These are phyloP conservation scores for Pseudogymnoascus sp. DNA, from an alignment of 2,329 filamentous ascomycete species.

Conservation along the genomic window DNA sequence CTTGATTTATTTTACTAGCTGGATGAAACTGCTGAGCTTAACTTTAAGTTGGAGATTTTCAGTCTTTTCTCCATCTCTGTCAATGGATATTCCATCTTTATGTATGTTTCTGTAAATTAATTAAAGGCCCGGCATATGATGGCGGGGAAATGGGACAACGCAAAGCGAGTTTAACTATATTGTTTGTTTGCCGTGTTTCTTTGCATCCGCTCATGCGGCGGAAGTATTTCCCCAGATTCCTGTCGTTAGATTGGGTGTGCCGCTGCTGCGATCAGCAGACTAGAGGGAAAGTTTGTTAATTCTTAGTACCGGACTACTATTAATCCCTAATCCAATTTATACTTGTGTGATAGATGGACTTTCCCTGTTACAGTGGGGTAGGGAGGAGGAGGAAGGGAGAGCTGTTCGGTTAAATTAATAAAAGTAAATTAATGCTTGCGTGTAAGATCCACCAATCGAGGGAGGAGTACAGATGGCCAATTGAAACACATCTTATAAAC, in stretches of 20 bases:
- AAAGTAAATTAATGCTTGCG: background rate
- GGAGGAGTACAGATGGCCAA: background rate
- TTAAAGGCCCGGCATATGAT: background rate
- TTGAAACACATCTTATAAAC: background rate
- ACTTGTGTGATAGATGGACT: slow-evolving; percentile 27
- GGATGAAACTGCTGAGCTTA: background rate
- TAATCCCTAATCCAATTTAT: slow-evolving; percentile 24
- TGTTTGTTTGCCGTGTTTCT: background rate
- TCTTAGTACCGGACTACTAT: background rate
- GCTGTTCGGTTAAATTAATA: background rate
- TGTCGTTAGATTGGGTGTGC: background rate
- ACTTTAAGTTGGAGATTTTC: background rate
- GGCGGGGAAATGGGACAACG: background rate
- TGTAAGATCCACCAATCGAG: slow-evolving; percentile 7
- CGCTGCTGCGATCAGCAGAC: background rate
- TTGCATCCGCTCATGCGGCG: background rate
- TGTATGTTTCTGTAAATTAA: background rate
- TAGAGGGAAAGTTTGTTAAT: background rate
- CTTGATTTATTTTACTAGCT: background rate
- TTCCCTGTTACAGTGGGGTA: background rate
- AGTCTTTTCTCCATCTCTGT: background rate
- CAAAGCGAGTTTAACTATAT: background rate
- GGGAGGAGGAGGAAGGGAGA: background rate
- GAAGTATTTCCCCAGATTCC: background rate
- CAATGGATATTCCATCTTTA: background rate